A percentile compares a stretch with the other conserved stretches of the same genome.
These are phyloP conservation scores for Psilocybe tampanensis DNA, from an alignment of 768 basidiomycete species.

Conservation along the genomic window DNA sequence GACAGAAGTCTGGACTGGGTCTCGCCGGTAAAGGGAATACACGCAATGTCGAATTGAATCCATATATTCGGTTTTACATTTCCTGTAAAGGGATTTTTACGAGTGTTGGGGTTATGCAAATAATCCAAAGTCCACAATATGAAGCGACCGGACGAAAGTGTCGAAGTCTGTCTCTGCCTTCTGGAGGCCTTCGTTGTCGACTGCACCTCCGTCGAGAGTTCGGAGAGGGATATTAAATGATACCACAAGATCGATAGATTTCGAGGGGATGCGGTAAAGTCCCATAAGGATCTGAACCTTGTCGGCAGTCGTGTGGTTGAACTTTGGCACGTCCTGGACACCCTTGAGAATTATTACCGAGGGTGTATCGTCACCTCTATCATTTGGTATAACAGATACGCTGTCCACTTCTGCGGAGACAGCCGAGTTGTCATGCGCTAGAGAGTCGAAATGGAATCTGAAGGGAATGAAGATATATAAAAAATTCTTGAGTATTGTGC, in stretches of 20 bases:
- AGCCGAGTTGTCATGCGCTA: constrained; percentile 91
- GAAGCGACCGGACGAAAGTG: constrained; percentile 56
- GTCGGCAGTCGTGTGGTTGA: constrained; percentile 62
- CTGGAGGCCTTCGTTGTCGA: constrained; percentile 37
- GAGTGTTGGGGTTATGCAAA: constrained; percentile 50
- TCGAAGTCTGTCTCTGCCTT: constrained; percentile 52
- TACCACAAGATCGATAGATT: constrained; percentile 80
- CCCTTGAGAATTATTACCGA: constrained; percentile 67
- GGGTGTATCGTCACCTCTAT: constrained; percentile 52
- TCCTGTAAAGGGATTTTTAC: not conserved
- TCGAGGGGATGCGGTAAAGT: constrained; percentile 74
- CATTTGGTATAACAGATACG: constrained; percentile 39
- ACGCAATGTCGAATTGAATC: constrained; percentile 9
- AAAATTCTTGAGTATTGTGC: not conserved
- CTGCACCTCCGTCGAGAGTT: constrained; percentile 46
- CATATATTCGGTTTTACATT: constrained; percentile 3
- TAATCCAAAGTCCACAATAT: constrained; percentile 67
- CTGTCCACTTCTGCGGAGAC: constrained; percentile 45
- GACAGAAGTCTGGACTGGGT: not conserved
- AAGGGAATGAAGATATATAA: constrained; percentile 8
- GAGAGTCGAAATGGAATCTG: constrained; percentile 89
- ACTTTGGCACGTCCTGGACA: constrained; percentile 75
- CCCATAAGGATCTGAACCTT: constrained; percentile 78
- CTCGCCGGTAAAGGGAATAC: constrained; percentile 2
- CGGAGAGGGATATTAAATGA: constrained; percentile 78